These are phyloP conservation scores for Leucaena leucocephala DNA, from an alignment of 306 rosid species.

Conservation along the genomic window DNA sequence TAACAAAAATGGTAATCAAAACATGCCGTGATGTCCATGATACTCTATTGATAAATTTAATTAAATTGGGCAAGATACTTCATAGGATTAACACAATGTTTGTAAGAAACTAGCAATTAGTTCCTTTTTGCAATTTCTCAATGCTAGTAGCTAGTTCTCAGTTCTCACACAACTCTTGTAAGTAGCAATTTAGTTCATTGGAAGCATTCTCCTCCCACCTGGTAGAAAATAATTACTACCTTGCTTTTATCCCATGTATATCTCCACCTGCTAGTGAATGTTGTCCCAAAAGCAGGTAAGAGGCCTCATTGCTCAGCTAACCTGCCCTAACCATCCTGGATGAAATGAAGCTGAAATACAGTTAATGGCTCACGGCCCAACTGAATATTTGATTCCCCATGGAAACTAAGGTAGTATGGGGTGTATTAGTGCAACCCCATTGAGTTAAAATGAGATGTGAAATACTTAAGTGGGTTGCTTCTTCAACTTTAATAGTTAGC, in stretches of 20 bases:
- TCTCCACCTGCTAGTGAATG: not conserved
- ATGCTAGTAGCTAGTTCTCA: slow-evolving; percentile 19
- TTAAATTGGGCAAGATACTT: slow-evolving; percentile 13
- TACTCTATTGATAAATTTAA: slow-evolving; percentile 2
- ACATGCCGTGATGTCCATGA: not conserved
- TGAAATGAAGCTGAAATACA: not conserved
- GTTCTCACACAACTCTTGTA: not conserved
- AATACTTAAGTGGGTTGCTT: not conserved
- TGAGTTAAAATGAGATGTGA: not conserved
- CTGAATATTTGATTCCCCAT: not conserved
- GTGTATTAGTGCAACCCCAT: not conserved
- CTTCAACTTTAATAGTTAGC: not conserved
- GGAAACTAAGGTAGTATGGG: not conserved
- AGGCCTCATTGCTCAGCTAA: slow-evolving; percentile 1
- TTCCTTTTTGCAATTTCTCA: slow-evolving; percentile 21
- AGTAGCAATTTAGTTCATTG: slow-evolving; percentile 12
- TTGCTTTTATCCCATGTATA: not conserved
- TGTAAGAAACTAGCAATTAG: slow-evolving; percentile 21
- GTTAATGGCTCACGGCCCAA: not conserved
- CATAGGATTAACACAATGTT: not conserved
- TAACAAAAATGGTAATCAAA: slow-evolving; percentile 27
- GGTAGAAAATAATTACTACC: not conserved
- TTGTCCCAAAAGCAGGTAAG: slow-evolving; percentile 15
- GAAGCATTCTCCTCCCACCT: slow-evolving; percentile 12
- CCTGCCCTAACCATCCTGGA: slow-evolving; percentile 1